Base-by-base conservation (phyloP, 2,329 filamentous ascomycete genomes). In the Neodidymelliopsis sp. region DNA sequence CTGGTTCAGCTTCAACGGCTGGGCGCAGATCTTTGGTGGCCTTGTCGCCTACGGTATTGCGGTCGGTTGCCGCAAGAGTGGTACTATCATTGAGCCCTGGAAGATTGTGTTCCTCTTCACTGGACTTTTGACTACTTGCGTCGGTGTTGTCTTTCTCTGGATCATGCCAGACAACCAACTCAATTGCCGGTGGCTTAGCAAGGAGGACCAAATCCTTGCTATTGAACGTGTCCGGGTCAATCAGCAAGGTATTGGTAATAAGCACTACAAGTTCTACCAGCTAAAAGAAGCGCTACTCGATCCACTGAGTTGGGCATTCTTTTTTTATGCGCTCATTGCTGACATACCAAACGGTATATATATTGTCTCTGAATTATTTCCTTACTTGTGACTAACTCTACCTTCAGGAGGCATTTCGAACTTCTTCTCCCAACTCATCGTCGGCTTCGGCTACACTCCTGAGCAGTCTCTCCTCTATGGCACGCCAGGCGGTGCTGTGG, bases 151-250 rank as follows among this genome's bases (percentile, higher is more conserved):
- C 1, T 78, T 79, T 49, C 53, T 79, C 1, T 79, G 73, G 58
- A 60, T 71, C 4, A 69, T 80, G n/a, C 83, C 83, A 0, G 84
- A 86, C 59, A 85, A 77, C 54, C 83, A 85, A 55, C 67, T 85
- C 35, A 85, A 85, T 40, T 81, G 81, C 12, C 75, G 80, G 2
- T 86, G 81, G 79, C 60, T 94, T 19, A 87, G 76, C 6, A 81
- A 86, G 41, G 78, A 84, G 34, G 89, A 93, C 57, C 83, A 84
- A 10, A 67, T 84, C 0, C 78, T 90, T 30, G 87, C 86, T 0
- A 76, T 91, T 19, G 89, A 90, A 55, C 80, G 89, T 0, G 83
- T 93, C 5, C 79, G 88, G 0, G 79, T 84, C 16, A 93, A 93
- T 60, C 84, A 90, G 66, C 89, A 89, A 51, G 89, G 89, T 0